Base-by-base conservation (phyloP, 345 rosid species). In the Citrus sp. region DNA sequence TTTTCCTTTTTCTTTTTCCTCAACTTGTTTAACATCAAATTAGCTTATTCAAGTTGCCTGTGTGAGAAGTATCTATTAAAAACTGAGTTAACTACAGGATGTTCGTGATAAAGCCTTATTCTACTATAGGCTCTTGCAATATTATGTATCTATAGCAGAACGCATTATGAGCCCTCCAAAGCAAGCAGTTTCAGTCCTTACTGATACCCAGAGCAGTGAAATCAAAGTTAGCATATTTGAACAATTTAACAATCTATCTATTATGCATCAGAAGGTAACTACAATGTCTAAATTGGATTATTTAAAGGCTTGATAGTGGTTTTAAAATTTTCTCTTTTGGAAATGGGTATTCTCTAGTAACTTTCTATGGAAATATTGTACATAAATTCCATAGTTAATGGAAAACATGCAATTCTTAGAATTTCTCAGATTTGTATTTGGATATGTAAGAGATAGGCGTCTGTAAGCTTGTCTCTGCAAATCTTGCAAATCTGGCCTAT, bases 41-140 rank as follows among this genome's bases (percentile, higher is more conserved):
- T 46, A 58, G 32, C 61, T 38, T 37, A 6, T 65, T 40, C 28
- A 70, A 66, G 40, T 63, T 62, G 38, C 34, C 64, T 70, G 51
- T 27, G 13, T 51, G 69, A 0, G 35, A 70, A 72, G 14, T 21
- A 37, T 42, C 19, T 63, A 71, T 81, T 78, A 40, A 69, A 34
- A 85, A 79, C 73, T 37, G 0, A 68, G 67, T 74, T 78, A 65
- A 77, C 78, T 80, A 80, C 91, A 96, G 95, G 98, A 96, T 88
- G 98, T 96, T 87, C 98, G 94, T 82, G 98, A 96, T 78, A 87
- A 98, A 86, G 98, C 98, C 85, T 88, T 96, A 80, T 92, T 95
- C 90, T 96, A 96, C 88, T 91, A 89, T 82, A 93, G 99, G 87
- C 92, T 94, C 83, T 87, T 96, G 86, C 93, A 88, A 73, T 64